phyloP scores from a whole-genome alignment of 2,329 filamentous ascomycete species.

The Colletotrichum sublineola region DNA sequence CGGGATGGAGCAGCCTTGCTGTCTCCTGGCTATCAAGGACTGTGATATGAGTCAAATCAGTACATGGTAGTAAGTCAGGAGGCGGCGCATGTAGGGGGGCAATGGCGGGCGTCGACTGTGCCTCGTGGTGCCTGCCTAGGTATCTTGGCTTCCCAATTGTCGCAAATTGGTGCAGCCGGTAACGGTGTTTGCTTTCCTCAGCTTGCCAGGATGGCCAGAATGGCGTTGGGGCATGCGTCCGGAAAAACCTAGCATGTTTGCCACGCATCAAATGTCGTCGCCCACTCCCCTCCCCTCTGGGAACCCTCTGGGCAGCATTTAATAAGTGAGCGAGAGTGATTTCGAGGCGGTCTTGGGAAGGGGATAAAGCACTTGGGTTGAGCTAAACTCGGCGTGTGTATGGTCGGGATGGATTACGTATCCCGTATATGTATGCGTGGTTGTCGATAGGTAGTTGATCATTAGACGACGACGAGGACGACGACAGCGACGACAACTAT shows the following conservation, averaged over 20 bases:
- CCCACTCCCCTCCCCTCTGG: not conserved
- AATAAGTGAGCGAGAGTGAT: not conserved
- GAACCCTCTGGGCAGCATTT: not conserved
- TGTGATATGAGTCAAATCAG: not conserved
- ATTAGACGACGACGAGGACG: not conserved
- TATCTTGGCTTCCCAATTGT: constrained; percentile 4
- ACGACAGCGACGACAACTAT: not conserved
- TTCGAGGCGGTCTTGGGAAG: not conserved
- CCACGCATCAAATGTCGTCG: not conserved
- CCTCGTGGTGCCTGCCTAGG: not conserved
- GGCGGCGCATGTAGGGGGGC: constrained; percentile 5
- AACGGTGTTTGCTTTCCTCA: constrained; percentile 5
- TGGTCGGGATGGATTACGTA: not conserved
- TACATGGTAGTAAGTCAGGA: not conserved
- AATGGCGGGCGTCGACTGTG: constrained; percentile 10
- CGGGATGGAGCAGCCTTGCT: constrained; percentile 4
- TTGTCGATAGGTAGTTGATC: not conserved
- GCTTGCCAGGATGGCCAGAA: constrained; percentile 6
- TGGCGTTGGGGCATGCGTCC: not conserved
- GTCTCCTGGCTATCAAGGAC: not conserved
- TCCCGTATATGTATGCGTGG: not conserved
- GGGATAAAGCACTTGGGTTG: not conserved
- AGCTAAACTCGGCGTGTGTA: not conserved
- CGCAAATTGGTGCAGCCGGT: not conserved
- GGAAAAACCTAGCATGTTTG: constrained; percentile 8